Evolutionary conservation across 352 stramenopile genomes (phyloP).

Genomic region (Pythium sp.): DNA sequence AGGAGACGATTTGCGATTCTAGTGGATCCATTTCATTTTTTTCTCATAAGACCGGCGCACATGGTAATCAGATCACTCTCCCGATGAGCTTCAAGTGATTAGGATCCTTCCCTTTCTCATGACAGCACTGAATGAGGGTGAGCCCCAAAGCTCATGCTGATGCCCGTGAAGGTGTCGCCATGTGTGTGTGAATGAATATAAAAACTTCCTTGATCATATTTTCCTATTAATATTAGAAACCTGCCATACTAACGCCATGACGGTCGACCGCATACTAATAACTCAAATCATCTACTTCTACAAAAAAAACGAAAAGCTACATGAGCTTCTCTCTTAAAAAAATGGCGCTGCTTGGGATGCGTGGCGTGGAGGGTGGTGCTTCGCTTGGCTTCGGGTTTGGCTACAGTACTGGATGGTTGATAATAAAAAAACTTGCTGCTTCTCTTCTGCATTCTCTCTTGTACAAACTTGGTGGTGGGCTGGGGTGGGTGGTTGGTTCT

Average conservation of each 20-base stretch:
- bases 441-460: constrained; percentile 17
- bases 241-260: constrained; percentile 36
- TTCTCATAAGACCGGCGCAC: not conserved
- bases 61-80: not conserved
- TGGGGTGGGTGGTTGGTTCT: not conserved
- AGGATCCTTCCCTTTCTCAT: not conserved
- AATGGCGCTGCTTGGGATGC: constrained; percentile 11
- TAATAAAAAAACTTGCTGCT: constrained; percentile 19
- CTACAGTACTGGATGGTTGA: constrained; percentile 7
- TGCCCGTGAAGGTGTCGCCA: not conserved
- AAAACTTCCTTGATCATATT: not conserved
- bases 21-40: not conserved
- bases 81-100: not conserved
- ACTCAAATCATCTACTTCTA: constrained; percentile 35
- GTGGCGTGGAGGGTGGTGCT: not conserved
- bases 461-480: constrained; percentile 15
- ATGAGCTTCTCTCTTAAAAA: constrained; percentile 7
- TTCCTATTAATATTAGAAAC: constrained; percentile 20
- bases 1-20: not conserved
- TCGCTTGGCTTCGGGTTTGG: constrained; percentile 2
- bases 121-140: not conserved
- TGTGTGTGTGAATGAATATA: not conserved
- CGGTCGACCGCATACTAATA: constrained; percentile 12
- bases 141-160: not conserved
- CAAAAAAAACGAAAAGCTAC: constrained; percentile 28